Evolutionary conservation across 1,284 basidiomycete species (phyloP).

Genomic region (Xerocomus nothofagi): DNA sequence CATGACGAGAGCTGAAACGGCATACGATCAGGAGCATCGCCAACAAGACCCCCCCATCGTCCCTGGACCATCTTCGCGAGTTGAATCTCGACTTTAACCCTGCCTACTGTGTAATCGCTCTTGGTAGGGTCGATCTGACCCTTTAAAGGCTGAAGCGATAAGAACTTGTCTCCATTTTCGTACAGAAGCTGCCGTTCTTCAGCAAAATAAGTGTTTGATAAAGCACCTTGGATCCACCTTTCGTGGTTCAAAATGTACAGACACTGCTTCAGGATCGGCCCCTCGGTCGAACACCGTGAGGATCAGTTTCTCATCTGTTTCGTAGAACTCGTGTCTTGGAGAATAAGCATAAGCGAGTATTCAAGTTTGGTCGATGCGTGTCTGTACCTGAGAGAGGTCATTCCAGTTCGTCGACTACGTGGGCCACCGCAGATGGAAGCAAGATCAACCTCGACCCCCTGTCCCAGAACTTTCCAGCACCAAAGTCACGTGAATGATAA

Average conservation of each 20-base stretch:
- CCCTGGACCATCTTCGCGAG: slow-evolving; percentile 63
- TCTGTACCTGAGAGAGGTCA: slow-evolving; percentile 46
- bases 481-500: slow-evolving; percentile 22
- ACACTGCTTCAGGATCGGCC: slow-evolving; percentile 64
- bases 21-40: slow-evolving; percentile 74
- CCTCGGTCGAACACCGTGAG: slow-evolving; percentile 80
- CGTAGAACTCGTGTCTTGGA: slow-evolving; percentile 88
- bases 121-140: slow-evolving; percentile 72
- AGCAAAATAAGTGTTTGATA: neutral
- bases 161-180: slow-evolving; percentile 59
- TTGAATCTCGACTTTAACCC: slow-evolving; percentile 81
- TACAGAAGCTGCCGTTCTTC: slow-evolving; percentile 50
- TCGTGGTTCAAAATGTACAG: slow-evolving; percentile 61
- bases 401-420: slow-evolving; percentile 16
- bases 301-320: slow-evolving; percentile 73
- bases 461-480: slow-evolving; percentile 28
- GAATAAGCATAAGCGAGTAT: neutral
- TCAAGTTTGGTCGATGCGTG: neutral
- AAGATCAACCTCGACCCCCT: slow-evolving; percentile 3
- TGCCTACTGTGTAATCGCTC: slow-evolving; percentile 69
- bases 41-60: slow-evolving; percentile 76
- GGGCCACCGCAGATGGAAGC: neutral
- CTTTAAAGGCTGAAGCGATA: slow-evolving; percentile 74
- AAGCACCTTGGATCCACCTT: slow-evolving; percentile 45
- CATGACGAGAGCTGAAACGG: slow-evolving; percentile 1